These are phyloP conservation scores for Apiospora malaysiana DNA, from an alignment of 2,329 filamentous ascomycete species.

Conservation along the genomic window DNA sequence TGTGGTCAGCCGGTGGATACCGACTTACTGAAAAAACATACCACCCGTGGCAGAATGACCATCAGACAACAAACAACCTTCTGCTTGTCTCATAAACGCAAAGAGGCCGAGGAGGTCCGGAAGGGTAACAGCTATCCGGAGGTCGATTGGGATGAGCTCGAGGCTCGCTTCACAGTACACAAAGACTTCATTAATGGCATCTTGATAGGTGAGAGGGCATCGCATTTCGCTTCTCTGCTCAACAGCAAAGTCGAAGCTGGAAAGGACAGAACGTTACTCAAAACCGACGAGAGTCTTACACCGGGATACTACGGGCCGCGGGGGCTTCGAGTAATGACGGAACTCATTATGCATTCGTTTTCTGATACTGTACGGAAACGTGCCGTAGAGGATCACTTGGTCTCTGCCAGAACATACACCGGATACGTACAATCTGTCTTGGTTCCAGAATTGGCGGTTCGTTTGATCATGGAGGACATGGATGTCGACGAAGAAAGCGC, in stretches of 20 bases:
- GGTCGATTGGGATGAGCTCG: conserved; percentile 72
- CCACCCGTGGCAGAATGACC: conserved; percentile 53
- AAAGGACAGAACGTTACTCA: conserved; percentile 63
- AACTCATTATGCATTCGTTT: conserved; percentile 68
- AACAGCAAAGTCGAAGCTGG: conserved; percentile 61
- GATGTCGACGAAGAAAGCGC: conserved; percentile 49
- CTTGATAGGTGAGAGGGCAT: conserved; percentile 59
- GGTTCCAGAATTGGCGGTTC: conserved; percentile 71
- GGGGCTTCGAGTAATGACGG: conserved; percentile 74
- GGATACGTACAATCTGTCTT: conserved; percentile 77
- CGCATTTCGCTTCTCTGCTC: conserved; percentile 66
- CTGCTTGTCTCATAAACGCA: conserved; percentile 66
- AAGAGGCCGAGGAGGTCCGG: conserved; percentile 57
- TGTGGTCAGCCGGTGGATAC: conserved; percentile 66
- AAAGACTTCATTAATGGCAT: conserved; percentile 62
- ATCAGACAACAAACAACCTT: conserved; percentile 67
- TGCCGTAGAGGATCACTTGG: conserved; percentile 67
- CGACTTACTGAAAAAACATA: conserved; percentile 59
- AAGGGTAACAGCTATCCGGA: conserved; percentile 66
- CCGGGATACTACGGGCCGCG: conserved; percentile 86
- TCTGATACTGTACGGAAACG: conserved; percentile 64
- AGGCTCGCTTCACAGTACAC: conserved; percentile 63
- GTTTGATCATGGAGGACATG: conserved; percentile 64
- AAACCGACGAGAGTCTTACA: conserved; percentile 62
- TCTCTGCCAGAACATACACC: conserved; percentile 70